Evolutionary conservation across 164 flowering plant species (phyloP), one percentile per base, ranked within the genome.

Genomic region (Nelumbo lutea): DNA sequence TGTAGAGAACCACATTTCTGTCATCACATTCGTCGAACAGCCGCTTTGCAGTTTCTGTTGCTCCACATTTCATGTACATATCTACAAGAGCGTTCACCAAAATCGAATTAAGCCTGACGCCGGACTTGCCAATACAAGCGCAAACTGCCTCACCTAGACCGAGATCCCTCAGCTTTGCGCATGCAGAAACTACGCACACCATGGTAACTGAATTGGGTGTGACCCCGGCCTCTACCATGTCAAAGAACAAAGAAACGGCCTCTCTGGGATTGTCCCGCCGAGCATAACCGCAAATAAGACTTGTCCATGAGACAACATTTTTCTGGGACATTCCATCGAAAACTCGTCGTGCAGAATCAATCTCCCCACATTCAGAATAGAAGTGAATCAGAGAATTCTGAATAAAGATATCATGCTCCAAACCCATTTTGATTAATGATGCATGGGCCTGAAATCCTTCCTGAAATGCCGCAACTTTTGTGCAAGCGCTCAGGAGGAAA

Each of bases 291-390:
- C 87, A 74, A 64, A 88, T 84, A 77, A 88, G 64, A 56, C 84
- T 83, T 13, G 87, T 88, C 89, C 89, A 87, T 0, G 90, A 83
- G 11, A 86, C 90, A 45, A 85, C 88, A 79, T 85, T 84, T 82
- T 86, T 83, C 0, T 82, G 82, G 68, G 62, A 10, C 89, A 86
- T 86, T 80, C 65, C 76, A 57, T 83, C 87, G 59, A 88, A 86
- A 79, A 85, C 75, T 68, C 79, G 76, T 1, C 76, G 66, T 13
- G 76, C 84, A 59, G 38, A 52, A 40, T 66, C 77, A 61, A 82
- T 41, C 15, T 80, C 83, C n/a, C 85, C 86, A 56, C 82, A 74
- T 57, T 83, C 86, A 9, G 76, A 73, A 57, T 86, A 87, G 15
- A 82, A 79, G 72, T 84, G 84, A 52, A 89, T 81, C 76, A 87